Evolutionary conservation across 257 asterid genomes (phyloP), one percentile per base, ranked within the genome.

Genomic region (Penstemon davidsonii): DNA sequence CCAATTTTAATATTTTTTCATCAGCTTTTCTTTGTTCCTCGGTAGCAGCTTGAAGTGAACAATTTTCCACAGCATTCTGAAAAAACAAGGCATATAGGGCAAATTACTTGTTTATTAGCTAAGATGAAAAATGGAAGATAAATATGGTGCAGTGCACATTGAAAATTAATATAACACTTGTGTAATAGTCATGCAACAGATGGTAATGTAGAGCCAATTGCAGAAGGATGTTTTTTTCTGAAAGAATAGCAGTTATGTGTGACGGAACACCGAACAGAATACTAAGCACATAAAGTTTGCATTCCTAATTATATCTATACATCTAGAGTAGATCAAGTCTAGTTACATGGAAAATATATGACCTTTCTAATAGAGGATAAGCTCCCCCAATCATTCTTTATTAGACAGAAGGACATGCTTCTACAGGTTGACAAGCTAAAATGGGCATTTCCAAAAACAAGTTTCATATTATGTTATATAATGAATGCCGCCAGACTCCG

Each of bases 1-100:
- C 94, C 86, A 93, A 69, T 76, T 76, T 85, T 89, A 85, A 69
- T 75, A 90, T 78, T 47, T 79, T 84, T 69, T 80, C 86, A 64
- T 85, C 94, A 12, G 79, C 89, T 71, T 80, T 87, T 49, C 81
- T 82, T 73, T 85, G 96, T 79, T 82, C 91, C 76, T 81, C 84
- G 15, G 88, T 67, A 25, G 89, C 96, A 72, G 87, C 88, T 59
- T 78, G 85, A 79, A 88, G 77, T 42, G 79, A 79, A 76, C 70
- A 78, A 71, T 83, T 88, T 73, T 87, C 80, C 53, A 85, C 83
- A 52, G 91, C 95, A 81, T 90, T 86, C 98, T 90, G 86, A 68
- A 67, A 62, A 56, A 79, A 64, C 8, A 71, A 50, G 5, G 37
- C 38, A 64, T 47, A 55, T 46, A 55, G 51, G 55, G 70, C 52